A percentile compares a stretch with the other conserved stretches of the same genome.
These are phyloP conservation scores for Lasiosphaeriaceae sp. DNA, from an alignment of 495 filamentous ascomycete genomes.

Conservation along the genomic window DNA sequence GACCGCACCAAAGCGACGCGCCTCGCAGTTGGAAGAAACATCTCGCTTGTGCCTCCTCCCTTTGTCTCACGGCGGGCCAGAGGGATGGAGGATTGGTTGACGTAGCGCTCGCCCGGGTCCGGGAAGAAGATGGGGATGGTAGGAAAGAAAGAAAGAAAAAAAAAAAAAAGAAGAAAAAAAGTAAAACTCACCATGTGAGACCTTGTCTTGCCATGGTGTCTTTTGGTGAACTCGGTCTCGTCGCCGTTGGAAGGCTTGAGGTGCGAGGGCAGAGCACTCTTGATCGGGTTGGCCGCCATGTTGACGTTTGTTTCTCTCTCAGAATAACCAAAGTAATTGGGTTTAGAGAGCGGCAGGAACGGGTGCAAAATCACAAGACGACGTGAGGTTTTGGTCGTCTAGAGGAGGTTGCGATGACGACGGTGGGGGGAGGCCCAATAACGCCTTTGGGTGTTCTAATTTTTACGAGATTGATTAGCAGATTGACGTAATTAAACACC, in stretches of 20 bases:
- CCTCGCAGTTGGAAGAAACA: no score
- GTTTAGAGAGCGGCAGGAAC: neutral
- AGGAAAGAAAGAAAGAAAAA: conserved; percentile 1
- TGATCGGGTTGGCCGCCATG: conserved; percentile 65
- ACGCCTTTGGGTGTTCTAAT: conserved; percentile 2
- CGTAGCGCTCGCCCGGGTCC: no score
- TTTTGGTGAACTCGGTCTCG: conserved; percentile 54
- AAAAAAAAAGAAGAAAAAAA: conserved; percentile 3
- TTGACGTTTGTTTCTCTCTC: conserved; percentile 26
- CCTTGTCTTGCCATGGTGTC: conserved; percentile 92
- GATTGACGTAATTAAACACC: conserved; percentile 32
- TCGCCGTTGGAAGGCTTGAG: conserved; percentile 60
- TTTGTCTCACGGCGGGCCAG: no score
- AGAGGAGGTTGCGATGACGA: conserved; percentile 4
- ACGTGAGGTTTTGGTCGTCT: neutral
- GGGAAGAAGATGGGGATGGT: neutral
- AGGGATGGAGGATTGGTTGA: no score
- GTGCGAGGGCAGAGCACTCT: conserved; percentile 72
- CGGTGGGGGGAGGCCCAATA: conserved; percentile 2
- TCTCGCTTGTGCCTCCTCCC: no score
- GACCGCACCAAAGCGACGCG: no score
- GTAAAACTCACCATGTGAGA: conserved; percentile 83
- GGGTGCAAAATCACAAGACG: neutral
- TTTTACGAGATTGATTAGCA: conserved; percentile 25
- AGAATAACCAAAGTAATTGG: conserved; percentile 1